Evolutionary conservation across 768 basidiomycete genomes (phyloP).

Genomic region (Agaricus subrufescens): DNA sequence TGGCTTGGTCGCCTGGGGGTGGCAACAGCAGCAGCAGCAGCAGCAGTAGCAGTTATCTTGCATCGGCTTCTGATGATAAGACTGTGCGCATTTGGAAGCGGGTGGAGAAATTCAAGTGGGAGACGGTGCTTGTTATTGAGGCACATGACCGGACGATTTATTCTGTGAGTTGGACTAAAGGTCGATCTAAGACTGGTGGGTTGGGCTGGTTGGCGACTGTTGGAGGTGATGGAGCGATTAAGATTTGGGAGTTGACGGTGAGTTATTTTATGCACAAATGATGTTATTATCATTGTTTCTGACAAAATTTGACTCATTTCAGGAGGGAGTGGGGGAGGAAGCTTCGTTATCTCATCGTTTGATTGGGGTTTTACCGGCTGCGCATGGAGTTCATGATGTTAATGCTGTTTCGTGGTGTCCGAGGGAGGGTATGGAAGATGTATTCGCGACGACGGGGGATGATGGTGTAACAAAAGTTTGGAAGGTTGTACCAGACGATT

Average conservation of each 20-base stretch:
- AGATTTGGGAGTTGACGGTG: conserved; percentile 76
- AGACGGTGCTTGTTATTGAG: conserved; percentile 51
- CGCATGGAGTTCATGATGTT: conserved; percentile 83
- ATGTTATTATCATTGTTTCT: neutral
- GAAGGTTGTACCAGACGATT: conserved; percentile 29
- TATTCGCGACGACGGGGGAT: conserved; percentile 83
- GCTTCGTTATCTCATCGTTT: conserved; percentile 33
- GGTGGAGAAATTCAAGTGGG: conserved; percentile 55
- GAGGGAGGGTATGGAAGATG: conserved; percentile 51
- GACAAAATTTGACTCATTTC: neutral
- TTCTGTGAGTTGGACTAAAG: conserved; percentile 66
- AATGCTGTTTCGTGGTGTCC: conserved; percentile 87
- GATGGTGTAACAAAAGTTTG: conserved; percentile 84
- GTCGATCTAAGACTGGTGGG: conserved; percentile 25
- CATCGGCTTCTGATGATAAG: conserved; percentile 81
- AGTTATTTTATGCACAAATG: conserved; percentile 15
- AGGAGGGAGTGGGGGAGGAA: conserved; percentile 22
- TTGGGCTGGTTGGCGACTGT: conserved; percentile 84
- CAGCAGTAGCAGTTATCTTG: conserved; percentile 51
- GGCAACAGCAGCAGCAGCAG: no score
- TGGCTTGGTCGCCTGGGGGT: conserved; percentile 77
- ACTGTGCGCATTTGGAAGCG: conserved; percentile 86
- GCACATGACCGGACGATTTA: conserved; percentile 78
- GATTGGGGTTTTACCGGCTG: conserved; percentile 52
- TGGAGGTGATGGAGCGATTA: conserved; percentile 81